Base-by-base conservation (phyloP, 495 filamentous ascomycete species). In the Neurospora sp. region DNA sequence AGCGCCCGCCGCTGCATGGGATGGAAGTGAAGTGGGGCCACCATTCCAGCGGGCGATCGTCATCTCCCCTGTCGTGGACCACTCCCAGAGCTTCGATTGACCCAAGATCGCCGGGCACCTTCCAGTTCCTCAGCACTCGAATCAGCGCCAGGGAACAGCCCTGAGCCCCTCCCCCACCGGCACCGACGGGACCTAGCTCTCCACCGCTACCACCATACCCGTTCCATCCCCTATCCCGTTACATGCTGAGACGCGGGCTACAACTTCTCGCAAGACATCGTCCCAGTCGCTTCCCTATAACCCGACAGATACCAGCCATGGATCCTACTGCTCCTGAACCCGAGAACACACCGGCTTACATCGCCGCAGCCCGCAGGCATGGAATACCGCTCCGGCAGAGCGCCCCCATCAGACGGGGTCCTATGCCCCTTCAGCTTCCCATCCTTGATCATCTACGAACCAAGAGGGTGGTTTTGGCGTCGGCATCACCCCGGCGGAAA, bases 381-480 rank as follows among this genome's bases (percentile, higher is more conserved):
- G 82, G 81, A 69, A 75, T 79, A 17, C 79, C 76, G 24, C 74
- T 80, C 73, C 79, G 78, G 13, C 78, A 81, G 71, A 73, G 75
- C 72, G 80, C 75, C 42, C 81, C 80, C 24, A 74, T 75, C 74
- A 73, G 72, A 40, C 78, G 75, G 48, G 83, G 82, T 3, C 85
- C 86, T 0, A 81, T 81, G 66, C 93, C 93, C 24, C 88, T 98
- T 72, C 81, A 91, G 76, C 88, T 98, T 4, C 94, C 96, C 9
- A 88, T 92, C 71, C 85, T 99, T 34, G 88, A 88, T 71, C 82
- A 86, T 78, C 88, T 98, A 70, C 87, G 89, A 76, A 85, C 84
- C 54, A 91, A 91, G 79, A 87, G 95, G 73, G 87, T 95, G 10
- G 91, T 99, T 76, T 90, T 99, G 11, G 96, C 96, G 75, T 97